phyloP scores from a whole-genome alignment of 2,329 filamentous ascomycete genomes.

The Rhynchosporium graminicola region DNA sequence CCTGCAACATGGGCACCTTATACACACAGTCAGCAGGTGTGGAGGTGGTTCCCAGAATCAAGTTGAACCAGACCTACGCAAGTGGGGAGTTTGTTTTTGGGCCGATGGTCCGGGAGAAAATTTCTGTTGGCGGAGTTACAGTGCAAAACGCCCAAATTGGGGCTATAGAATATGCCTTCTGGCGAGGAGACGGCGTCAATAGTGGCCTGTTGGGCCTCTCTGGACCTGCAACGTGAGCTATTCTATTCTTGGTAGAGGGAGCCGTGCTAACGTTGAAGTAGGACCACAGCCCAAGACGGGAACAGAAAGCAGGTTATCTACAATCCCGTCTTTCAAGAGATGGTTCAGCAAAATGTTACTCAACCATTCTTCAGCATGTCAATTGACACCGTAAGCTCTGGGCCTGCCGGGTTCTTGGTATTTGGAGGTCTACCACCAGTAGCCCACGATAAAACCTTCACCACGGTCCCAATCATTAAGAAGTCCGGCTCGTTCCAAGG shows the following conservation, averaged over 20 bases:
- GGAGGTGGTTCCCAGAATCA: background rate
- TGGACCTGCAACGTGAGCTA: background rate
- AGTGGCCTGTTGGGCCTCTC: background rate
- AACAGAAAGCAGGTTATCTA: background rate
- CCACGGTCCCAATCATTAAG: background rate
- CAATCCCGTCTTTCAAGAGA: background rate
- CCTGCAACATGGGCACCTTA: background rate
- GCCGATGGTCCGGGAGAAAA: background rate
- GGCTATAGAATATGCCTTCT: background rate
- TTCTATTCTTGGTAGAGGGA: background rate
- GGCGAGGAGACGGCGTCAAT: background rate
- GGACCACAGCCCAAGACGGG: background rate
- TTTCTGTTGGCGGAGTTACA: background rate
- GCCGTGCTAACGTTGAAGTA: background rate
- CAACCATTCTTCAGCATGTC: slow-evolving; percentile 1
- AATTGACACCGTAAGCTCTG: background rate
- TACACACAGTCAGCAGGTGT: background rate
- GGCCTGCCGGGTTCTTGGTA: background rate
- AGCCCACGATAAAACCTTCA: background rate
- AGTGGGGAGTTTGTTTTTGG: background rate
- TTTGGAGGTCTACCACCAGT: slow-evolving; percentile 1
- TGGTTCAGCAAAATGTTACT: background rate
- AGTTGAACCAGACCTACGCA: background rate
- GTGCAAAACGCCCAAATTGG: background rate
- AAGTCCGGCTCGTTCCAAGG: background rate